Base-by-base conservation (phyloP, 2,329 filamentous ascomycete species). In the Diplocarpon rosae region DNA sequence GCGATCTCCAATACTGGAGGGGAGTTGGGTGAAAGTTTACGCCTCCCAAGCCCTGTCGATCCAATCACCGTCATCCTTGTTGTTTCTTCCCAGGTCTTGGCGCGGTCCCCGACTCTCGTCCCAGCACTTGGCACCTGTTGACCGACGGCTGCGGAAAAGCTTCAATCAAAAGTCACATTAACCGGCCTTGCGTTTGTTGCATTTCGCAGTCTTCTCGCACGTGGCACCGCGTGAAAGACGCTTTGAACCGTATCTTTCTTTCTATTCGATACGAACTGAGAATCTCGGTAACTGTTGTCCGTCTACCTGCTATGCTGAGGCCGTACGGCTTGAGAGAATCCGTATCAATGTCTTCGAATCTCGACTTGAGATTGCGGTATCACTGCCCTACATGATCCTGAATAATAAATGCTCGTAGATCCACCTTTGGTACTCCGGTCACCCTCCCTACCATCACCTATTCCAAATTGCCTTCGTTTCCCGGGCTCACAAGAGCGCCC, bases 371-470 rank as follows among this genome's bases (percentile, higher is more conserved):
- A 24, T 24, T 24, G 20, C 20, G 20, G 4, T 24, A 7, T 24
- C 3, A 3, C 7, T 24, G 20, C 10, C 30, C 30, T 32, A 32
- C 10, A 32, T 12, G 3, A 10, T 5, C 10, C 36, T 52, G 51
- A 7, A 54, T 52, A 40, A 49, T 52, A 40, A 49, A 54, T 7
- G 42, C 28, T 13, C 51, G 38, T 16, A 51, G 45, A 37, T 54
- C 50, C 28, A 52, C 52, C 48, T 42, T 36, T 29, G 13, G 10
- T 29, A 36, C 24, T 16, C 39, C 32, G 15, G 13, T 5, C 32
- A 33, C 24, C 16, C 39, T 49, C 27, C 42, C 33, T 10, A 53
- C 51, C n/a, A 53, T 14, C 9, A 53, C 49, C 51, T 48, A 53
- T 8, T 31, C 28, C 5, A n/a, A 30, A 4, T n/a, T 36, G 15